Conservation (phyloP, 2,329 filamentous ascomycete genomes). For the Aspergillus aculeatus region DNA sequence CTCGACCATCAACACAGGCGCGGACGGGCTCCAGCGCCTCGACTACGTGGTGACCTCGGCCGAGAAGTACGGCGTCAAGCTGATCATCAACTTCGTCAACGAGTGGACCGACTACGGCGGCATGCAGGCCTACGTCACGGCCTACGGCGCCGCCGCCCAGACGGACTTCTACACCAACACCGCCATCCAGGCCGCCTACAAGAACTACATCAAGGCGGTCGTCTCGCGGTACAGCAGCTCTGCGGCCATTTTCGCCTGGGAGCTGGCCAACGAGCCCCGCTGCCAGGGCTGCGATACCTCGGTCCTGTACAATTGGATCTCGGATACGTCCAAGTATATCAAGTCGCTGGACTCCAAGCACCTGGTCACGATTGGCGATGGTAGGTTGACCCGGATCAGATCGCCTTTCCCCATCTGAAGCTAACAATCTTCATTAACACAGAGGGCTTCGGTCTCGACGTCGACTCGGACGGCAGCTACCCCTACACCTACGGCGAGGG, state of each 20-base stretch:
- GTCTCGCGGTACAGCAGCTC: conserved; percentile 61
- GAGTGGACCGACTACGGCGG: conserved; percentile 69
- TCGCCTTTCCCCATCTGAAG: not conserved
- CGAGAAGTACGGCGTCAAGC: conserved; percentile 59
- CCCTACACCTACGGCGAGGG: conserved; percentile 54
- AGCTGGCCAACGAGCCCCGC: conserved; percentile 65
- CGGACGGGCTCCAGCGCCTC: conserved; percentile 62
- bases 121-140: conserved; percentile 58
- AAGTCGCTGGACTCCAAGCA: conserved; percentile 62
- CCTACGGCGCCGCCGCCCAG: conserved; percentile 52
- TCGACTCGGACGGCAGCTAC: conserved; percentile 52
- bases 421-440: not conserved
- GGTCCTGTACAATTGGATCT: conserved; percentile 61
- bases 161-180: conserved; percentile 59
- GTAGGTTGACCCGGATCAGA: conserved; percentile 13
- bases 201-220: conserved; percentile 59
- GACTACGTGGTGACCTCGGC: conserved; percentile 64
- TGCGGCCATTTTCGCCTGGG: conserved; percentile 64
- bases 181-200: conserved; percentile 58
- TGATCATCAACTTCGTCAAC: conserved; percentile 61
- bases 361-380: conserved; percentile 62
- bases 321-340: conserved; percentile 58
- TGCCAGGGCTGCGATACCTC: conserved; percentile 60
- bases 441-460: conserved; percentile 57
- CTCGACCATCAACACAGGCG: conserved; percentile 60